A percentile compares a stretch with the other conserved stretches of the same genome.
phyloP scores from a whole-genome alignment of 129 eudicot genomes.

The Calendula officinalis region DNA sequence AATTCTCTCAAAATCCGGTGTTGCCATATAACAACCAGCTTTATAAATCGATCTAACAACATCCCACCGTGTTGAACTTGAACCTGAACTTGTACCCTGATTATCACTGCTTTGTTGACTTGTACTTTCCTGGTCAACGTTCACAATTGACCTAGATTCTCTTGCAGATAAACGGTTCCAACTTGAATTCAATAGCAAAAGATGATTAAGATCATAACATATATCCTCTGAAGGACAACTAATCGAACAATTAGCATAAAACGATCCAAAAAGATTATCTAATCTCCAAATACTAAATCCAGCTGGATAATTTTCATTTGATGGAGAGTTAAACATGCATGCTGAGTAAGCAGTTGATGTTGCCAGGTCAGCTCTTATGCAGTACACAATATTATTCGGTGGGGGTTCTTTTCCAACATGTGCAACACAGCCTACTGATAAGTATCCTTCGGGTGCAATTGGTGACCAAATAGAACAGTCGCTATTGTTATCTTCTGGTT shows the following conservation, averaged over 20 bases:
- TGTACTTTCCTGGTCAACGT: slow-evolving; percentile 31
- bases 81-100: slow-evolving; percentile 28
- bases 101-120: slow-evolving; percentile 35
- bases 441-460: slow-evolving; percentile 87
- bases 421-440: slow-evolving; percentile 89
- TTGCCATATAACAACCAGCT: slow-evolving; percentile 60
- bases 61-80: slow-evolving; percentile 81
- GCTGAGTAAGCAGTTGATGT: slow-evolving; percentile 81
- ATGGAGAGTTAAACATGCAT: slow-evolving; percentile 51
- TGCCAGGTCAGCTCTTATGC: slow-evolving; percentile 85
- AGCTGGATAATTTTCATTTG: slow-evolving; percentile 52
- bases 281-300: slow-evolving; percentile 96
- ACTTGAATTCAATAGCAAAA: slow-evolving; percentile 61
- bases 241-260: slow-evolving; percentile 60
- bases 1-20: slow-evolving; percentile 88
- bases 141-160: slow-evolving; percentile 40
- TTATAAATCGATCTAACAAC: slow-evolving; percentile 64
- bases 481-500: slow-evolving; percentile 36
- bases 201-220: slow-evolving; percentile 77
- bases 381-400: slow-evolving; percentile 76
- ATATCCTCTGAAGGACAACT: slow-evolving; percentile 47
- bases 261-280: slow-evolving; percentile 83
- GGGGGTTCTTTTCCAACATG: slow-evolving; percentile 83
- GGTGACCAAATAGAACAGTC: slow-evolving; percentile 94
- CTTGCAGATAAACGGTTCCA: slow-evolving; percentile 45